Percentiles rank a stretch among this genome's conserved stretches.
phyloP scores from a whole-genome alignment of 306 rosid species.

The Albizia julibrissin region DNA sequence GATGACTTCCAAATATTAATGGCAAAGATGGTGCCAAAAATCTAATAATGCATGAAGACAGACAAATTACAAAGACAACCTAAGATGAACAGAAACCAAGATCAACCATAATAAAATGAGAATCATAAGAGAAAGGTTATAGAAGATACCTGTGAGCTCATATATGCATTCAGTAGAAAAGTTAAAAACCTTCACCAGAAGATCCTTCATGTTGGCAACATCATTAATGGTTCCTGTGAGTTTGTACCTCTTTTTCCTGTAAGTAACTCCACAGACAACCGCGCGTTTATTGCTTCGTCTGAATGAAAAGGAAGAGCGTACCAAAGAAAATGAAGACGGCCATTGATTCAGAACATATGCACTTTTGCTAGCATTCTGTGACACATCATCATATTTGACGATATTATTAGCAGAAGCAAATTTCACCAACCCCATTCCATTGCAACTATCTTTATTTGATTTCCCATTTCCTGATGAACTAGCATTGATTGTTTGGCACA shows the following conservation, averaged over 20 bases:
- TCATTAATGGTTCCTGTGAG: conserved; percentile 74
- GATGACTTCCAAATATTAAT: not conserved
- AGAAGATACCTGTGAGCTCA: conserved; percentile 64
- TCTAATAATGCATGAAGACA: not conserved
- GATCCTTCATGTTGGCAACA: conserved; percentile 51
- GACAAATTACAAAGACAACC: not conserved
- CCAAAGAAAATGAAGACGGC: not conserved
- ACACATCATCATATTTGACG: conserved; percentile 19
- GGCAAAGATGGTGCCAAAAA: not conserved
- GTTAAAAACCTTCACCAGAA: conserved; percentile 42
- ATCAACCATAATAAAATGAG: not conserved
- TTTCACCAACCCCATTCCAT: conserved; percentile 25
- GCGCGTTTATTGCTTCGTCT: conserved; percentile 56
- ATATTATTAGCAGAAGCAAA: conserved; percentile 14
- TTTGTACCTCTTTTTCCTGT: conserved; percentile 46
- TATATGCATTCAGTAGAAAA: conserved; percentile 51
- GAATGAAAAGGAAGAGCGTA: conserved; percentile 15
- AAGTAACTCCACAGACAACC: conserved; percentile 75
- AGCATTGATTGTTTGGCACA: conserved; percentile 23
- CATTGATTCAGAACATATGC: conserved; percentile 4
- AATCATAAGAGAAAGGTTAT: not conserved
- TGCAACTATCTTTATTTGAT: conserved; percentile 27
- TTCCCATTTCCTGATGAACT: conserved; percentile 10
- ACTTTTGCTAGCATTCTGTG: conserved; percentile 13
- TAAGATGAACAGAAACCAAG: not conserved